A percentile compares a stretch with the other conserved stretches of the same genome.
Conservation (phyloP, 805 yeast genomes). For the Yarrowia phangngaensis region DNA sequence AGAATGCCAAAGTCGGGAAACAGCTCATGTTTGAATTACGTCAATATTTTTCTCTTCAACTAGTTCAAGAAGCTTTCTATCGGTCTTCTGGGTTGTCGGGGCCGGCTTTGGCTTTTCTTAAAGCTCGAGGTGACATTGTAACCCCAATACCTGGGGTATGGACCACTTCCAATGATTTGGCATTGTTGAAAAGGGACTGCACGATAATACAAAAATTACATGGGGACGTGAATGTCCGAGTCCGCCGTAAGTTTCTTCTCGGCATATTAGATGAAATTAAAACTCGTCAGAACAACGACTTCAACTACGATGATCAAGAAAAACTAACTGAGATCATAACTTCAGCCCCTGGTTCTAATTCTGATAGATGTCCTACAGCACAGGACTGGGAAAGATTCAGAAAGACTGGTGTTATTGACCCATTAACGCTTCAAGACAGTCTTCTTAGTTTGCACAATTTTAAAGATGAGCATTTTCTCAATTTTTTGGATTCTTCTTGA, state of each 20-base stretch:
- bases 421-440: too few relatives aligned
- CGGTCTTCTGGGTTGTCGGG: background rate
- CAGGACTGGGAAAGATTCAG: too few relatives aligned
- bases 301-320: too few relatives aligned
- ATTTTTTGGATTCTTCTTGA: too few relatives aligned
- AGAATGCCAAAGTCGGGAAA: background rate
- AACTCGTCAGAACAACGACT: too few relatives aligned
- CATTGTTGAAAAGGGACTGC: background rate
- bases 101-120: constrained; percentile 8
- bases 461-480: too few relatives aligned
- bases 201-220: background rate
- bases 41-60: background rate
- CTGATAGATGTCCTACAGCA: too few relatives aligned
- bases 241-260: background rate
- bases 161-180: background rate
- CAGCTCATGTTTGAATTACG: background rate
- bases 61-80: constrained; percentile 9
- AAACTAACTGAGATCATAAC: too few relatives aligned
- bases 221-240: background rate
- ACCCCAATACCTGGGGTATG: background rate
- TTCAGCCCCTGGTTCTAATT: too few relatives aligned
- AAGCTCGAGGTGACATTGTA: background rate
- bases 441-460: too few relatives aligned
- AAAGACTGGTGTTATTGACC: too few relatives aligned
- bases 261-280: background rate